Percentiles rank a stretch among this genome's conserved stretches.
Conservation (phyloP, 257 asterid genomes). For the Solanum raphanifolium region DNA sequence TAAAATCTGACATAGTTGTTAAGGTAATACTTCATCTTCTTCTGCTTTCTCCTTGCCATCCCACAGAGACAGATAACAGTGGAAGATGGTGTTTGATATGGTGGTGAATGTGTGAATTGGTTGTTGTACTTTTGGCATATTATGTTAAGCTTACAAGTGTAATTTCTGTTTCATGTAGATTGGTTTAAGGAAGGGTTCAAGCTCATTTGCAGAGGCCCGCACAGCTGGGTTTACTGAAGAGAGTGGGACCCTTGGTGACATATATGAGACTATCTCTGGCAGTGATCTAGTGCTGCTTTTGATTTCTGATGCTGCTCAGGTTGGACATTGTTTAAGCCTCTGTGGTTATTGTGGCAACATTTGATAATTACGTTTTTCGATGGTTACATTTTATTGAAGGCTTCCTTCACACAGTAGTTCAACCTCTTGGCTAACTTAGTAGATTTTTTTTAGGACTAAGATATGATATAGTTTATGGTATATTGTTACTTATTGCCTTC, state of each 20-base stretch:
- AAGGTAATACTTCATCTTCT: conserved; percentile 37
- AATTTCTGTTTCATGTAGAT: conserved; percentile 36
- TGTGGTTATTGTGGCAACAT: neutral
- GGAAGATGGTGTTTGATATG: neutral
- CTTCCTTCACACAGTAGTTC: neutral
- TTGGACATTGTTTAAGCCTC: conserved; percentile 7
- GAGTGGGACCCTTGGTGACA: conserved; percentile 90
- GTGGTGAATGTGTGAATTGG: neutral
- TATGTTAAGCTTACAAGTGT: neutral
- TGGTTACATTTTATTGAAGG: neutral
- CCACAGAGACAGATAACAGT: neutral
- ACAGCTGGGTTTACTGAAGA: conserved; percentile 86
- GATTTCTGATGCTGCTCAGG: conserved; percentile 98
- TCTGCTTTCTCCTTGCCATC: neutral
- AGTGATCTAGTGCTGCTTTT: conserved; percentile 86
- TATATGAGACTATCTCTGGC: conserved; percentile 76
- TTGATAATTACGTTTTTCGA: neutral
- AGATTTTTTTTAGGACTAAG: neutral
- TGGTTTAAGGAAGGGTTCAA: conserved; percentile 93
- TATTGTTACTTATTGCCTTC: neutral
- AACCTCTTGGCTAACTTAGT: neutral
- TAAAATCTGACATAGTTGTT: conserved; percentile 74
- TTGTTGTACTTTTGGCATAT: neutral
- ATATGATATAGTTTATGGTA: neutral
- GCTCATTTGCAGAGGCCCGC: conserved; percentile 87